A percentile compares a stretch with the other conserved stretches of the same genome.
Evolutionary conservation across 345 rosid genomes (phyloP).

Genomic region (Alliaria petiolata): DNA sequence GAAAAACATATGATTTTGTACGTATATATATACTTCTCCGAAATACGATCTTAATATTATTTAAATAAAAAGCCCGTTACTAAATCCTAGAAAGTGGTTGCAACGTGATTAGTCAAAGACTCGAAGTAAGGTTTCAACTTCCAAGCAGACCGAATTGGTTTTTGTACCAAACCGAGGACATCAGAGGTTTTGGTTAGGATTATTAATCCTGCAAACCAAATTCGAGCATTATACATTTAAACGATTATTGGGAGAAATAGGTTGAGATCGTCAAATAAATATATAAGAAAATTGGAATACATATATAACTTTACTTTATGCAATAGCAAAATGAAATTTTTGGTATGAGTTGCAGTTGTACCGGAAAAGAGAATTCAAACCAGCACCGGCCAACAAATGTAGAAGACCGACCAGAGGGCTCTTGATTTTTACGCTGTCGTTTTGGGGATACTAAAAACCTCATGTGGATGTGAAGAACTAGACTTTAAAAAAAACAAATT

Average conservation of each 20-base stretch:
- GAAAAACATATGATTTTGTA: not conserved
- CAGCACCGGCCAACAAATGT: conserved; percentile 26
- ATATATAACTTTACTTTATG: not conserved
- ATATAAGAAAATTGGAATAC: not conserved
- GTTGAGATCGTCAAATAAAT: not conserved
- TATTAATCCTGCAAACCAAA: not conserved
- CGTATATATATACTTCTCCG: not conserved
- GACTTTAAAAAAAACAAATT: no score
- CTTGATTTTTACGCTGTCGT: conserved; percentile 22
- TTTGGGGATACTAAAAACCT: conserved; percentile 32
- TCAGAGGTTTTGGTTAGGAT: not conserved
- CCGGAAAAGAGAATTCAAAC: not conserved
- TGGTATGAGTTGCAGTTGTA: not conserved
- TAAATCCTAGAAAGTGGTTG: conserved; percentile 21
- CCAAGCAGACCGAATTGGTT: conserved; percentile 5
- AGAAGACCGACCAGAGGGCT: conserved; percentile 15
- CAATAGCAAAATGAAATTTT: not conserved
- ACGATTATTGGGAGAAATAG: not conserved
- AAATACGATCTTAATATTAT: not conserved
- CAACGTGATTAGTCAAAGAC: conserved; percentile 17
- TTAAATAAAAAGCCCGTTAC: not conserved
- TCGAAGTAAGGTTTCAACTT: not conserved
- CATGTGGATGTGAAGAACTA: conserved; percentile 28
- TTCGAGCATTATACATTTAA: not conserved
- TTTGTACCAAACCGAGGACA: conserved; percentile 2